Evolutionary conservation across 495 filamentous ascomycete species (phyloP).

Genomic region (Alectoria sarmentosa): DNA sequence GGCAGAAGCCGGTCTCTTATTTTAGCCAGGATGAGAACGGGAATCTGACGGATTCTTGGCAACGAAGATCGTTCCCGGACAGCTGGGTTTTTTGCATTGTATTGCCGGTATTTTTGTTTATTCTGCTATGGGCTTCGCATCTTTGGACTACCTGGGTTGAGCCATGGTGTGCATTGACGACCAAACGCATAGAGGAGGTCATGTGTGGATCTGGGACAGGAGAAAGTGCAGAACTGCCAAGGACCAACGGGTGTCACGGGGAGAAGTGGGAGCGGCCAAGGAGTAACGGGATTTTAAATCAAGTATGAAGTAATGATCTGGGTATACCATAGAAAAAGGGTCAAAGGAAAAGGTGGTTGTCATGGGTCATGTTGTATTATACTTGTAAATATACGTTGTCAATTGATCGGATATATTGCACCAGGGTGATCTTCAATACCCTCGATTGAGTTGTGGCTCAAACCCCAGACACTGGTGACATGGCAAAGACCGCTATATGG

Average conservation of each 20-base stretch:
- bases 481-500: neutral
- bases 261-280: conserved; percentile 1
- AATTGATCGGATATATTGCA: neutral
- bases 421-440: neutral
- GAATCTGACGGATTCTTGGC: conserved; percentile 7
- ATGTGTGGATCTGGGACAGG: conserved; percentile 8
- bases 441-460: neutral
- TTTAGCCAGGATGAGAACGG: conserved; percentile 6
- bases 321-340: neutral
- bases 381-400: neutral
- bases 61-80: conserved; percentile 17
- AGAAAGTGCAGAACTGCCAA: neutral
- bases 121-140: conserved; percentile 16
- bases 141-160: conserved; percentile 22
- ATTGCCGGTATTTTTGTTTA: conserved; percentile 14
- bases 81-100: conserved; percentile 15
- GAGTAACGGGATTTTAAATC: neutral
- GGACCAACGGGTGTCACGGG: conserved; percentile 5
- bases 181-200: conserved; percentile 13
- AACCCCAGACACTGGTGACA: neutral
- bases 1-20: conserved; percentile 10
- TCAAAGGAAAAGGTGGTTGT: neutral
- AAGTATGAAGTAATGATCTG: conserved; percentile 12
- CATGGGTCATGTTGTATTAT: neutral
- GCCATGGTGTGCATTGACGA: conserved; percentile 17